A percentile compares a stretch with the other conserved stretches of the same genome.
Conservation (phyloP, 2,329 filamentous ascomycete species). For the Harringtonia lauricola region DNA sequence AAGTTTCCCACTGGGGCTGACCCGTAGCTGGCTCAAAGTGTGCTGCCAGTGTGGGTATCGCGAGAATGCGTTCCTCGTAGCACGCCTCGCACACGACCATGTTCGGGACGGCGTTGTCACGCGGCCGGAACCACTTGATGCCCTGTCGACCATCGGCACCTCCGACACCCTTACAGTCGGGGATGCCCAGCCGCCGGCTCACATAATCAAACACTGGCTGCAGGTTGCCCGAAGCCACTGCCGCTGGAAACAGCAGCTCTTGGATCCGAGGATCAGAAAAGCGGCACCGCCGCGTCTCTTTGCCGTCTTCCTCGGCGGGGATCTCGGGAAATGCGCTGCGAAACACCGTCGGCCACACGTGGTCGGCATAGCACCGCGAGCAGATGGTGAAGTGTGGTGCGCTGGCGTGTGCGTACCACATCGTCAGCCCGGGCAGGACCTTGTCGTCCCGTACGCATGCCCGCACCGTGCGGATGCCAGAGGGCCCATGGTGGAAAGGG, state of each 20-base stretch:
- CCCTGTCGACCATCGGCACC: constrained; percentile 14
- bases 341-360: constrained; percentile 22
- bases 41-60: constrained; percentile 20
- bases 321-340: constrained; percentile 19
- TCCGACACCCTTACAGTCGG: constrained; percentile 18
- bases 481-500: no score
- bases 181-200: constrained; percentile 14
- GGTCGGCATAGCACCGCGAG: constrained; percentile 27
- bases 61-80: constrained; percentile 20
- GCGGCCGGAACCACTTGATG: constrained; percentile 22
- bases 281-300: constrained; percentile 15
- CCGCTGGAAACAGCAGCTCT: constrained; percentile 22
- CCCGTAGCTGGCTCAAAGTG: constrained; percentile 15
- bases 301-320: constrained; percentile 3
- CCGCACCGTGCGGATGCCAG: background rate
- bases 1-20: constrained; percentile 18
- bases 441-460: constrained; percentile 18
- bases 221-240: constrained; percentile 16
- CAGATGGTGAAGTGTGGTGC: constrained; percentile 26
- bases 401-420: constrained; percentile 25
- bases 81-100: constrained; percentile 28
- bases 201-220: constrained; percentile 18
- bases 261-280: constrained; percentile 23
- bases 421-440: constrained; percentile 18
- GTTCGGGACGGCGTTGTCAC: constrained; percentile 17